Base-by-base conservation (phyloP, 805 yeast species). In the Candida tammaniensis region DNA sequence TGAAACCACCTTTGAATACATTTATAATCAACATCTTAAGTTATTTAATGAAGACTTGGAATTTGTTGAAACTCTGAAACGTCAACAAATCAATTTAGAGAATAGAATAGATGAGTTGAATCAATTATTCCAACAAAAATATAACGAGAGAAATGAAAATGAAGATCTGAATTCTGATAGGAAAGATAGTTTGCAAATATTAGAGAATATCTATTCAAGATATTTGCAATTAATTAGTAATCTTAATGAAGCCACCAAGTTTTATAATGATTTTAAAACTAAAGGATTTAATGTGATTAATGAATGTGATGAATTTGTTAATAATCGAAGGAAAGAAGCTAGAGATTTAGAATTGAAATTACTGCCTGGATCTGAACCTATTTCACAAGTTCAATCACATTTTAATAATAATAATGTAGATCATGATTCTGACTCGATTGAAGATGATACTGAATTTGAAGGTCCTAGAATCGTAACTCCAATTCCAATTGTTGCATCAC, bases 231-330 rank as follows among this genome's bases (percentile, higher is more conserved):
- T 86, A 2, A 55, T 70, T 12, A 61, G 68, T 4, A 82, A 85
- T 49, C 53, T 86, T 17, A 70, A 70, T 19, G 84, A 82, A 46
- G 96, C 95, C 0, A 48, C 74, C 0, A 69, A 70, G 35, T 88
- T 88, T 51, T 89, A 89, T 59, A 68, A 68, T 24, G 82, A 80
- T 34, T 74, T 86, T 40, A 59, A 70, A 19, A 55, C 54, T 7
- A 72, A 73, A 33, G 68, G 76, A 5, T 59, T 63, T 18, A 55
- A 47, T 2, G 69, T 79, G 14, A 48, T 72, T 25, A 56, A 57
- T 10, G 76, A 72, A 25, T 70, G 81, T 42, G 77, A 74, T 40
- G 59, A 61, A 11, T 82, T 63, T 51, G 71, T 76, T n/a, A 59
- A 68, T 19, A 50, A 58, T 10, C 57, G 86, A 30, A 61, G 82